Evolutionary conservation across 1,139 yeast species (phyloP).

Genomic region (Nakaseomyces sp.): DNA sequence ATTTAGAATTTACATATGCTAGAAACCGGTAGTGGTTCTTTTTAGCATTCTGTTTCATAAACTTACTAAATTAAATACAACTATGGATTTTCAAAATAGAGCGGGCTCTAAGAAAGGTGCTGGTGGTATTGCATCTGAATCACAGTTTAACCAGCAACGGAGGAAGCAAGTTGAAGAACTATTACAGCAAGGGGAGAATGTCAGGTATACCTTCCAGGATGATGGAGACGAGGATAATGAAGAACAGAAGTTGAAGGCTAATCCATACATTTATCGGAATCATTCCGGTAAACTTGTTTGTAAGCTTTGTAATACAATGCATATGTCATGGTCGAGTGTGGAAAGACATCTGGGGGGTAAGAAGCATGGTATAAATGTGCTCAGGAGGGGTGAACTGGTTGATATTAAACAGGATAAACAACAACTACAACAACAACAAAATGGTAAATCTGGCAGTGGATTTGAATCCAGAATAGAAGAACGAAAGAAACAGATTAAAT

Average conservation of each 20-base stretch:
- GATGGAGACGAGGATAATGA: constrained; percentile 10
- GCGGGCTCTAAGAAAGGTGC: constrained; percentile 42
- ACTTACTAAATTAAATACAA: no score
- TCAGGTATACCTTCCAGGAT: constrained; percentile 45
- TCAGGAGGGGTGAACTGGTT: constrained; percentile 34
- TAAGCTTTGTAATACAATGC: constrained; percentile 52
- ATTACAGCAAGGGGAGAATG: constrained; percentile 30
- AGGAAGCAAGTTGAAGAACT: constrained; percentile 49
- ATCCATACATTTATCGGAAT: constrained; percentile 58
- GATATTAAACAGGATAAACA: constrained; percentile 3
- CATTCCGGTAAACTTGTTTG: constrained; percentile 60
- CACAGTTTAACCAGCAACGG: constrained; percentile 50
- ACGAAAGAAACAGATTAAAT: constrained; percentile 19
- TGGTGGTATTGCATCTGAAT: constrained; percentile 57
- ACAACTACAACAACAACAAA: constrained; percentile 34
- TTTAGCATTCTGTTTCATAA: no score
- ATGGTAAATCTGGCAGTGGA: constrained; percentile 10
- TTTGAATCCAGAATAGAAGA: constrained; percentile 17
- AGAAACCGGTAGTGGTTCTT: no score
- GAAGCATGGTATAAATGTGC: constrained; percentile 51
- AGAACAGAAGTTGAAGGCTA: constrained; percentile 29
- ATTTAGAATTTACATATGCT: no score
- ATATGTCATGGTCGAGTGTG: constrained; percentile 53
- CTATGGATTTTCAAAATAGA: constrained; percentile 39
- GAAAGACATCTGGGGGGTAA: constrained; percentile 53